phyloP scores from a whole-genome alignment of 495 filamentous ascomycete species.

The Penicillium ucsense region DNA sequence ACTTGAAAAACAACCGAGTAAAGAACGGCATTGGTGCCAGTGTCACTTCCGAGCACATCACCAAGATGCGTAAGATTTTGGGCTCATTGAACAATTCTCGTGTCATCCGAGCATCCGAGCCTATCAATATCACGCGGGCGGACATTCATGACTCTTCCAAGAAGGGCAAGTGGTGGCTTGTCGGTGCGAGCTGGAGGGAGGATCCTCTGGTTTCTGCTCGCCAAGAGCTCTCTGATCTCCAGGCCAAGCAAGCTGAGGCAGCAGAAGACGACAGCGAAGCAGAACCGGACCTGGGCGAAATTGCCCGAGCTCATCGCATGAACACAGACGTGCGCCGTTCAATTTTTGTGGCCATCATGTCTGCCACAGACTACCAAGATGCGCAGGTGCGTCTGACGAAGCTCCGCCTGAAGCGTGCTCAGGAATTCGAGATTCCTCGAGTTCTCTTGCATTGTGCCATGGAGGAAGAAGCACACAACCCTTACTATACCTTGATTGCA shows the following conservation, averaged over 20 bases:
- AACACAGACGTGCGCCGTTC: slow-evolving; percentile 88
- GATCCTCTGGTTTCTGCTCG: slow-evolving; percentile 31
- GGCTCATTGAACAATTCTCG: slow-evolving; percentile 59
- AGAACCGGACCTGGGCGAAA: slow-evolving; percentile 55
- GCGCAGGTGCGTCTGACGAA: slow-evolving; percentile 70
- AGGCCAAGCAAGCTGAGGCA: slow-evolving; percentile 5
- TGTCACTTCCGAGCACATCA: slow-evolving; percentile 64
- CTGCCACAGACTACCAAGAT: slow-evolving; percentile 77
- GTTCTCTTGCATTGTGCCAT: slow-evolving; percentile 83
- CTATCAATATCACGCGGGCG: slow-evolving; percentile 65
- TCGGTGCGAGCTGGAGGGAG: slow-evolving; percentile 80
- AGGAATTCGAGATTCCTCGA: slow-evolving; percentile 77
- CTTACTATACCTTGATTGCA: slow-evolving; percentile 84
- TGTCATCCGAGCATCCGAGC: slow-evolving; percentile 63
- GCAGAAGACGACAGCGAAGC: slow-evolving; percentile 37
- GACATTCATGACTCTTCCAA: slow-evolving; percentile 76
- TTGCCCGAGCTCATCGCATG: slow-evolving; percentile 81
- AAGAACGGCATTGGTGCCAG: slow-evolving; percentile 59
- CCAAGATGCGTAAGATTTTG: slow-evolving; percentile 72
- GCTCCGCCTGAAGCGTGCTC: slow-evolving; percentile 72
- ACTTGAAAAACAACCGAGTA: slow-evolving; percentile 86
- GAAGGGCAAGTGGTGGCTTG: slow-evolving; percentile 96
- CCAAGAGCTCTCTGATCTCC: slow-evolving; percentile 20
- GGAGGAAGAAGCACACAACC: slow-evolving; percentile 77
- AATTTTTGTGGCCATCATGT: slow-evolving; percentile 86